A percentile compares a stretch with the other conserved stretches of the same genome.
These are phyloP conservation scores for Mucor indicus DNA, from an alignment of 371 early-diverging fungal genomes.

Conservation along the genomic window DNA sequence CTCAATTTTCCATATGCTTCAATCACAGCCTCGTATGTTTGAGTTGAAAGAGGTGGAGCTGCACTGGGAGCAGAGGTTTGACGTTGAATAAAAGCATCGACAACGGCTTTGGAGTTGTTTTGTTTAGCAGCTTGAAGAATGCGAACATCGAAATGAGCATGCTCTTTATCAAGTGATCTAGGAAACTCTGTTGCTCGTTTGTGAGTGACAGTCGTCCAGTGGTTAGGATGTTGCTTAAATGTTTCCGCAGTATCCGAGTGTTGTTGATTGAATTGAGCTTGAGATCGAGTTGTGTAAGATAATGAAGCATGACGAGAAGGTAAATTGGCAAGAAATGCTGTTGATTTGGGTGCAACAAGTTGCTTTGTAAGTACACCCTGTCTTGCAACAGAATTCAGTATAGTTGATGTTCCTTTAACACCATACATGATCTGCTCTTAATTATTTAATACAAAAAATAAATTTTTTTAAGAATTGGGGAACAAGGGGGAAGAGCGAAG, in stretches of 20 bases:
- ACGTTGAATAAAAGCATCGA: constrained; percentile 31
- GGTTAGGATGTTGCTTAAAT: neutral
- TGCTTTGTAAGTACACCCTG: constrained; percentile 47
- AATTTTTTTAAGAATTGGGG: constrained; percentile 1
- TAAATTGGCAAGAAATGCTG: constrained; percentile 35
- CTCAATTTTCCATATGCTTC: constrained; percentile 38
- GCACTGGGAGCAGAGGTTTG: constrained; percentile 13
- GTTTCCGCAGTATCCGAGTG: neutral
- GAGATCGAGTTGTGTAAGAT: constrained; percentile 40
- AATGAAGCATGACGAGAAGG: constrained; percentile 43
- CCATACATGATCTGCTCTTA: constrained; percentile 35
- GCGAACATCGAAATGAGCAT: constrained; percentile 23
- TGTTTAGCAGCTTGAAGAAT: constrained; percentile 29
- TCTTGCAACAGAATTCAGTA: constrained; percentile 39
- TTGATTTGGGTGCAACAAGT: constrained; percentile 34
- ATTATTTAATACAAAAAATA: constrained; percentile 2
- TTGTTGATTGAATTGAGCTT: constrained; percentile 16
- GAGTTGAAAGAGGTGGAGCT: constrained; percentile 19
- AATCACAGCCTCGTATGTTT: constrained; percentile 50
- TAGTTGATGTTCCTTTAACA: constrained; percentile 43
- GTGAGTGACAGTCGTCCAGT: neutral
- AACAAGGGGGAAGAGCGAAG: too few species aligned
- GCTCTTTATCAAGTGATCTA: constrained; percentile 1
- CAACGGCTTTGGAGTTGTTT: constrained; percentile 21
- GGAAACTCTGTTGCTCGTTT: neutral